Base-by-base conservation (phyloP, 306 rosid genomes). In the Quercus bicolor region DNA sequence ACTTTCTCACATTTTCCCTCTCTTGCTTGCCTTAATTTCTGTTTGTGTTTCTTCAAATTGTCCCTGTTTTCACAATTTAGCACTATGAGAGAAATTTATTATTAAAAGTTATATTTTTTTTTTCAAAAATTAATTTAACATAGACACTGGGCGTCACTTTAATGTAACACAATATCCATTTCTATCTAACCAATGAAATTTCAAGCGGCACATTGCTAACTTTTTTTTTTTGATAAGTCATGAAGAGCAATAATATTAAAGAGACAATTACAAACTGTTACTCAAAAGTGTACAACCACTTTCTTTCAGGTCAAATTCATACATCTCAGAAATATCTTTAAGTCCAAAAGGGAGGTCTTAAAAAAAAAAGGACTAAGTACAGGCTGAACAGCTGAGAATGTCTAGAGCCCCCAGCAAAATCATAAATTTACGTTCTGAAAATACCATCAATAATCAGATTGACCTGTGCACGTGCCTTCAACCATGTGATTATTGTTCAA, bases 401-500 rank as follows among this genome's bases (percentile, higher is more conserved):
- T 78, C 85, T 82, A 82, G 75, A 72, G 76, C 70, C 71, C 87
- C 84, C 83, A 70, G 72, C 84, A 69, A 83, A 84, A 82, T 81
- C 73, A 66, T 34, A 80, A 69, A 73, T 56, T 84, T 73, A 75
- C 73, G 73, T 68, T 84, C 82, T 86, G 83, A 73, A 80, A 82
- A 80, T 83, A 75, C 80, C 79, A 81, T 80, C 72, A 65, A 66
- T 75, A 74, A 84, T 75, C 72, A 82, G 77, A 83, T 83, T 73
- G 73, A 77, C 87, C 86, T 79, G 85, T 75, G 82, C 87, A 80
- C 78, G 77, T 80, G 88, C 91, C 89, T 90, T 91, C 91, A 90
- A 86, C 82, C 75, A 59, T 74, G 82, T 65, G 83, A 81, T 79
- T 87, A 86, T 82, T 75, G 83, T 77, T 89, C 73, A 79, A 81